Evolutionary conservation across 176 grass and related monocot genomes (phyloP).

Genomic region (Secale cereale): DNA sequence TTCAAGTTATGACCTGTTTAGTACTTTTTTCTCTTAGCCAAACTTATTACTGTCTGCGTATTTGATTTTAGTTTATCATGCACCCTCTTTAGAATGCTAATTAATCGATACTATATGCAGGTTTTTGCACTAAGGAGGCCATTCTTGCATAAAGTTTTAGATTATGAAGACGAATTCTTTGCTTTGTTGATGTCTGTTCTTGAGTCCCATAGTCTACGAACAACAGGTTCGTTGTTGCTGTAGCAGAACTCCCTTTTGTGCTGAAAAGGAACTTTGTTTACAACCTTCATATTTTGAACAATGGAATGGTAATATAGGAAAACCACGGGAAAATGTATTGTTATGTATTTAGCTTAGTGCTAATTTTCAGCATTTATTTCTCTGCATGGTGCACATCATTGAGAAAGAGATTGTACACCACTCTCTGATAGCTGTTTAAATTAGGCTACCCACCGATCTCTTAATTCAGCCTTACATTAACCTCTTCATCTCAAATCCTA

Average conservation of each 20-base stretch:
- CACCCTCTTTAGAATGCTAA: neutral
- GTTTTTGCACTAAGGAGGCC: slow-evolving; percentile 90
- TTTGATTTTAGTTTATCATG: slow-evolving; percentile 8
- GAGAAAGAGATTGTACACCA: neutral
- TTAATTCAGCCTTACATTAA: neutral
- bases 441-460: neutral
- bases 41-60: neutral
- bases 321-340: neutral
- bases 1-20: neutral
- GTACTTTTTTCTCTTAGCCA: neutral
- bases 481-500: slow-evolving; percentile 17
- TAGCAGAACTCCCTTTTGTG: slow-evolving; percentile 3
- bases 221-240: slow-evolving; percentile 58
- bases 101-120: slow-evolving; percentile 33
- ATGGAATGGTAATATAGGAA: neutral
- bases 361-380: neutral
- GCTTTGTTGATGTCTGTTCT: slow-evolving; percentile 94
- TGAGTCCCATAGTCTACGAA: slow-evolving; percentile 84
- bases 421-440: neutral
- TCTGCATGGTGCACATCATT: neutral
- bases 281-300: neutral
- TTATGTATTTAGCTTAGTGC: neutral
- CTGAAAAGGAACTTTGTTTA: neutral
- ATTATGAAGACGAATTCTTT: slow-evolving; percentile 97
- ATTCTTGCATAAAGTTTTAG: slow-evolving; percentile 87